Evolutionary conservation across 345 rosid genomes (phyloP), one percentile per base, ranked within the genome.

Genomic region (Populus simonii): DNA sequence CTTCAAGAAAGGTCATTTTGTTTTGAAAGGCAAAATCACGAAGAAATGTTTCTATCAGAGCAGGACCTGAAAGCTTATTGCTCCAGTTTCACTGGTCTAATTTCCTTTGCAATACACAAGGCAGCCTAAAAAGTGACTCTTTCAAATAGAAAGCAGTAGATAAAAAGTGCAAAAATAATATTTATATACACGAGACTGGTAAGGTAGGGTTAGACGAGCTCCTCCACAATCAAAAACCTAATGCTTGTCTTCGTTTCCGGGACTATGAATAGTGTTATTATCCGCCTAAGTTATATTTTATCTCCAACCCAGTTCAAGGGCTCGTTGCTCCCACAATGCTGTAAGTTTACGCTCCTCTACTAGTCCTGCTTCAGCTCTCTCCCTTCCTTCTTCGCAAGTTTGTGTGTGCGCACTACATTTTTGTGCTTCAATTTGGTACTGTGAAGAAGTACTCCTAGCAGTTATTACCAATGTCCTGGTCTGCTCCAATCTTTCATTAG

Each of bases 301-400:
- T 66, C 51, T 57, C 87, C 89, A 86, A 4, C 89, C 87, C 23
- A 70, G 73, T 47, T 84, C 83, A 17, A 78, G 77, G 3, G 87
- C 89, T 29, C 89, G 80, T 29, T 76, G 66, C 83, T 88, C 85
- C 90, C 90, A 88, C 33, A 77, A 7, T 17, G 63, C 81, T 2
- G 89, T 25, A 39, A 78, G 80, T 72, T 66, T 88, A 29, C 36
- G 53, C 74, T 88, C 90, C 74, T 79, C 82, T 12, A 27, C 69
- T 7, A 88, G 73, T 20, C 74, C 84, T 20, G 76, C 81, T 62
- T 83, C 85, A 0, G 89, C 86, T 63, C 84, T 79, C 74, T 86
- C 84, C 68, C 90, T 84, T 74, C 83, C 84, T 69, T 20, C 84
- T 65, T 86, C 90, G 55, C 90, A 88, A 69, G 78, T 68, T 31